phyloP scores from a whole-genome alignment of 164 flowering plant genomes.

The Nymphaea thermarum region DNA sequence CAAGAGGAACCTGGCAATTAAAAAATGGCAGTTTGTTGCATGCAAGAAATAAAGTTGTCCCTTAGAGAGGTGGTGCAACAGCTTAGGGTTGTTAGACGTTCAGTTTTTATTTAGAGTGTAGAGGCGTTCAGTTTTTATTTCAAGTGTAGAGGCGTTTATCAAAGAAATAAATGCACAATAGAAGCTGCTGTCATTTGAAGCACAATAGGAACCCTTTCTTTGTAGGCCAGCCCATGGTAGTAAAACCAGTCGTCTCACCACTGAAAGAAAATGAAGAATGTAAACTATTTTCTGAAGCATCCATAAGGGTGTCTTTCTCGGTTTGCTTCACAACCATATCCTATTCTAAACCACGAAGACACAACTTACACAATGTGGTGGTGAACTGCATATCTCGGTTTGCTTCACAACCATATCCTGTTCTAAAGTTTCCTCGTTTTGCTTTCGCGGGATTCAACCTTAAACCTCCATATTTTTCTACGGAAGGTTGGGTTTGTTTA shows the following conservation, averaged over 20 bases:
- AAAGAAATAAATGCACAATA: too few relatives aligned
- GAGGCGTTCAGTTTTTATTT: too few relatives aligned
- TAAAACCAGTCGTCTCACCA: background rate
- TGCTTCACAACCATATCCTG: background rate
- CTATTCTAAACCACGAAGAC: background rate
- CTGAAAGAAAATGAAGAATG: background rate
- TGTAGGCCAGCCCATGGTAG: background rate
- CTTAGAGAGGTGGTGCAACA: too few relatives aligned
- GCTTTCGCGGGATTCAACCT: background rate
- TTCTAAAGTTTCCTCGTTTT: background rate
- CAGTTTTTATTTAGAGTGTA: too few relatives aligned
- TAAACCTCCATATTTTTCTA: background rate
- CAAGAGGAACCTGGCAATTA: too few relatives aligned
- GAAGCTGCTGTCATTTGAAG: too few relatives aligned
- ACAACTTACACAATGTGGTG: background rate
- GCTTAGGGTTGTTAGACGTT: too few relatives aligned
- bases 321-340: background rate
- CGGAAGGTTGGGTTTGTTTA: background rate
- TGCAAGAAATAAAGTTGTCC: too few relatives aligned
- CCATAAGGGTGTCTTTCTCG: background rate
- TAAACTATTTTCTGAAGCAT: background rate
- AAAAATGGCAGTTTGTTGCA: too few relatives aligned
- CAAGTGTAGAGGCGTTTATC: too few relatives aligned
- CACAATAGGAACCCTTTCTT: too few relatives aligned
- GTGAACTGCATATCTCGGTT: background rate